These are phyloP conservation scores for Baorangia bicolor DNA, from an alignment of 768 basidiomycete species.

Conservation along the genomic window DNA sequence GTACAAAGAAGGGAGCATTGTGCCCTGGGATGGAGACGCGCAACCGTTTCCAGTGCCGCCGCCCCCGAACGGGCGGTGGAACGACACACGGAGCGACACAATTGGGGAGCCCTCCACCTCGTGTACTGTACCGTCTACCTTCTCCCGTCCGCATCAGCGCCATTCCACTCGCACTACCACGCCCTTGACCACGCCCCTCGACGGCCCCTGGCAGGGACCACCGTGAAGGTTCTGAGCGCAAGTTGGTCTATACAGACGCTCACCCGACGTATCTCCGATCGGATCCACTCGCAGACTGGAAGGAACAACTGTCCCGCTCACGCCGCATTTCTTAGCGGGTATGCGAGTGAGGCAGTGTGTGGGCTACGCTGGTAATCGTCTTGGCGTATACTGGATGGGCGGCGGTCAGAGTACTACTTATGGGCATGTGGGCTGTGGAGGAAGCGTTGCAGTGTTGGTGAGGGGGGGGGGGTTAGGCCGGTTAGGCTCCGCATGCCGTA, in stretches of 20 bases:
- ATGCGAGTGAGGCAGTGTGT: constrained; percentile 47
- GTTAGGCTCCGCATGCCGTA: no score
- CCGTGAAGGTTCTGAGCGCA: not conserved
- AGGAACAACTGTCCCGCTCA: constrained; percentile 61
- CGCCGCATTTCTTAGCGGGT: constrained; percentile 46
- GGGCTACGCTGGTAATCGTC: constrained; percentile 38
- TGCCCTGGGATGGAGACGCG: constrained; percentile 68
- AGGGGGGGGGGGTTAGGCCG: no score
- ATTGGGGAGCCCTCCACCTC: constrained; percentile 27
- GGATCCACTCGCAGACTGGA: constrained; percentile 60
- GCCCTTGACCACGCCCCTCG: constrained; percentile 25
- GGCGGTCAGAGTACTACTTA: constrained; percentile 63
- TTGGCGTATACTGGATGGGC: constrained; percentile 52
- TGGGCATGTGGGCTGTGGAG: constrained; percentile 63
- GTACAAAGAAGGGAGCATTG: constrained; percentile 68
- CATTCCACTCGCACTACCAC: constrained; percentile 27
- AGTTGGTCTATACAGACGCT: constrained; percentile 38
- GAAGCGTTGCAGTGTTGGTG: constrained; percentile 52
- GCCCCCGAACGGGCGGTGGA: constrained; percentile 47
- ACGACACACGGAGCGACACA: constrained; percentile 24
- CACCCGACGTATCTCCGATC: constrained; percentile 48
- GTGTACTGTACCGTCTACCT: constrained; percentile 20
- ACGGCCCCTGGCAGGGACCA: not conserved
- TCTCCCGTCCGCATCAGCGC: constrained; percentile 24
- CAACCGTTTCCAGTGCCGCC: constrained; percentile 33